These are phyloP conservation scores for Globisporangium megalacanthum DNA, from an alignment of 352 stramenopile species.

Conservation along the genomic window DNA sequence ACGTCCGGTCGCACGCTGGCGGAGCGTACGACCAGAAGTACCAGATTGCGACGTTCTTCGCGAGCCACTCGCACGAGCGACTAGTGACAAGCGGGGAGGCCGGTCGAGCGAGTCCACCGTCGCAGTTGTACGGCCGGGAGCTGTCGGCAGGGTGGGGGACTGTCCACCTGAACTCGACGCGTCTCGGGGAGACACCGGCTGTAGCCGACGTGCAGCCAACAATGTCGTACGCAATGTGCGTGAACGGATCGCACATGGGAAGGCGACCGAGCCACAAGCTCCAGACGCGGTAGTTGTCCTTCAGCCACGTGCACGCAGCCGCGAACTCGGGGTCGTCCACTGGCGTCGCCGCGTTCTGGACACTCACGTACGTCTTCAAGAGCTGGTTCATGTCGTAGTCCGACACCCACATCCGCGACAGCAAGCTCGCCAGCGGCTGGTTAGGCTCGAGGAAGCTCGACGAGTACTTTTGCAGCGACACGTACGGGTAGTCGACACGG, in stretches of 20 bases:
- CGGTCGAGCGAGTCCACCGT: constrained; percentile 20
- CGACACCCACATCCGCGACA: constrained; percentile 22
- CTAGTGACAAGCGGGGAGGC: constrained; percentile 15
- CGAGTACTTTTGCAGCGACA: constrained; percentile 24
- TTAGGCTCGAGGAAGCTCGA: constrained; percentile 9
- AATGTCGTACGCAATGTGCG: neutral
- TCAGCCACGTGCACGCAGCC: constrained; percentile 22
- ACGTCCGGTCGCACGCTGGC: constrained; percentile 26
- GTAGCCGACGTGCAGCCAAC: constrained; percentile 11
- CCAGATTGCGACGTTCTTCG: constrained; percentile 3
- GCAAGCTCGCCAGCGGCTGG: constrained; percentile 10
- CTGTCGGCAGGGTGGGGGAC: constrained; percentile 29
- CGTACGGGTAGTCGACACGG: constrained; percentile 28
- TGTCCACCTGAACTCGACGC: constrained; percentile 36
- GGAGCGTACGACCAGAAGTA: constrained; percentile 20
- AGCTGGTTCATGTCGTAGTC: constrained; percentile 29
- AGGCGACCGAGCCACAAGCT: constrained; percentile 13
- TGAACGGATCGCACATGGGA: constrained; percentile 24
- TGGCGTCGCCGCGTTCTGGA: constrained; percentile 8
- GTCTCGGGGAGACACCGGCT: constrained; percentile 19
- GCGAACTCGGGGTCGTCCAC: constrained; percentile 10
- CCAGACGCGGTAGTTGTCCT: constrained; percentile 21
- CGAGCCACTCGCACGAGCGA: constrained; percentile 33
- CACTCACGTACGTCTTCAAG: constrained; percentile 1
- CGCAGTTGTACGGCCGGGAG: constrained; percentile 32